phyloP scores from a whole-genome alignment of 192 early-diverging fungal species.

The Coemansia sp. region DNA sequence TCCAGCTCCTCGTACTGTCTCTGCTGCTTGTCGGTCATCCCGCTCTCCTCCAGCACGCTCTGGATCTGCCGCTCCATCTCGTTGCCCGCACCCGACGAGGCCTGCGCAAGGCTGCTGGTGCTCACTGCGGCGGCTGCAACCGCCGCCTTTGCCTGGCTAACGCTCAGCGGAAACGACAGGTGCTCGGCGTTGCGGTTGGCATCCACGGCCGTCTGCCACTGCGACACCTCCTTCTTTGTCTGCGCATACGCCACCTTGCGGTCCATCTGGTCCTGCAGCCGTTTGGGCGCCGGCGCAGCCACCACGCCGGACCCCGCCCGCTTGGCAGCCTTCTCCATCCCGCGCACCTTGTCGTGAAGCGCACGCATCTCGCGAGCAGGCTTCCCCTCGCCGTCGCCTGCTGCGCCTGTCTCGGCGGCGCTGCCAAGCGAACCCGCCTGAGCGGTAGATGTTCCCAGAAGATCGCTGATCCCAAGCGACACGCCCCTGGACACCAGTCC shows the following conservation, averaged over 20 bases:
- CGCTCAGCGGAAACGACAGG: constrained; percentile 64
- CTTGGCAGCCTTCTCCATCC: constrained; percentile 37
- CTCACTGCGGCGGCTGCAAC: neutral
- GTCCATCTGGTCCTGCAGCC: constrained; percentile 82
- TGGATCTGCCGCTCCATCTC: constrained; percentile 81
- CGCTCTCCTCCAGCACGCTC: constrained; percentile 65
- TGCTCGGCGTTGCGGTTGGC: constrained; percentile 84
- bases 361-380: constrained; percentile 28
- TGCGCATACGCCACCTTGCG: constrained; percentile 84
- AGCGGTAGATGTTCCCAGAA: constrained; percentile 52
- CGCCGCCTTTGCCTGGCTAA: neutral
- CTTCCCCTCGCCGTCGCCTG: constrained; percentile 48
- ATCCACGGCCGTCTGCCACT: constrained; percentile 83
- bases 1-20: constrained; percentile 84
- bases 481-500: constrained; percentile 52
- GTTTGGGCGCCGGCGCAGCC: constrained; percentile 76
- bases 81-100: constrained; percentile 41
- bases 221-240: constrained; percentile 76
- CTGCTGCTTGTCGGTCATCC: constrained; percentile 76
- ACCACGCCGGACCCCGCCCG: constrained; percentile 52
- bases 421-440: constrained; percentile 53
- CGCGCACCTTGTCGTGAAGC: constrained; percentile 33
- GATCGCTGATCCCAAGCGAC: constrained; percentile 73
- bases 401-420: constrained; percentile 51
- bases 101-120: constrained; percentile 20